phyloP scores from a whole-genome alignment of 1,284 basidiomycete species.

The Papiliotrema flavescens region DNA sequence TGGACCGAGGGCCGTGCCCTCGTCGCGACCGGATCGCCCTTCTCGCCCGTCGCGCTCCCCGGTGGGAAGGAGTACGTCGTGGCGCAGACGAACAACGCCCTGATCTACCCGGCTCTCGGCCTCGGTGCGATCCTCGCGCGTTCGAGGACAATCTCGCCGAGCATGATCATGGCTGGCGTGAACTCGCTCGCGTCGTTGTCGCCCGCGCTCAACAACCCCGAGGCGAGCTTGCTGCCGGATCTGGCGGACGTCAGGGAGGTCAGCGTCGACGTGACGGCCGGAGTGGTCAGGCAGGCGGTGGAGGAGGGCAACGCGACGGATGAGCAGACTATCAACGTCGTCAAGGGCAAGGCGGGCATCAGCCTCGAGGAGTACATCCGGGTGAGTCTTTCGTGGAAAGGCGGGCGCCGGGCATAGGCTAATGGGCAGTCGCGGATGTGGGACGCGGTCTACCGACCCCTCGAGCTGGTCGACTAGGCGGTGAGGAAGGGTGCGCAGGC shows the following conservation, averaged over 20 bases:
- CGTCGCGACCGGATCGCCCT: slow-evolving; percentile 76
- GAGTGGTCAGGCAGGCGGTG: slow-evolving; percentile 73
- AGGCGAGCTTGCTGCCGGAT: slow-evolving; percentile 55
- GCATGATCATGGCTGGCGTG: slow-evolving; percentile 65
- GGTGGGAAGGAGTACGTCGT: slow-evolving; percentile 45
- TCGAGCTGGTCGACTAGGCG: slow-evolving; percentile 30
- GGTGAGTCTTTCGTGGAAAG: slow-evolving; percentile 14
- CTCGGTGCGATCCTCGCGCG: slow-evolving; percentile 65
- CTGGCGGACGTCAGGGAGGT: slow-evolving; percentile 68
- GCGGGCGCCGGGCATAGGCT: not conserved
- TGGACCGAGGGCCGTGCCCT: slow-evolving; percentile 74
- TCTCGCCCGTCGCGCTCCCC: slow-evolving; percentile 64
- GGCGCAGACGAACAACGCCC: slow-evolving; percentile 56
- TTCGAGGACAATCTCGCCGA: slow-evolving; percentile 63
- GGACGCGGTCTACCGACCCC: slow-evolving; percentile 14
- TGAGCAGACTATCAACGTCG: slow-evolving; percentile 37
- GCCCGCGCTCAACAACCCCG: slow-evolving; percentile 65
- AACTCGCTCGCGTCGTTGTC: slow-evolving; percentile 66
- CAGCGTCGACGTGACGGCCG: slow-evolving; percentile 56
- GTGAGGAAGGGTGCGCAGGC: not conserved
- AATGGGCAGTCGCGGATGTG: slow-evolving; percentile 7
- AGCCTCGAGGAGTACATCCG: slow-evolving; percentile 43
- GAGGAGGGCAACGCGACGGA: slow-evolving; percentile 58
- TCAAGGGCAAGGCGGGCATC: slow-evolving; percentile 34
- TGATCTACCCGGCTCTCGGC: slow-evolving; percentile 75